phyloP scores from a whole-genome alignment of 345 rosid species.

The Moricandia arvensis region DNA sequence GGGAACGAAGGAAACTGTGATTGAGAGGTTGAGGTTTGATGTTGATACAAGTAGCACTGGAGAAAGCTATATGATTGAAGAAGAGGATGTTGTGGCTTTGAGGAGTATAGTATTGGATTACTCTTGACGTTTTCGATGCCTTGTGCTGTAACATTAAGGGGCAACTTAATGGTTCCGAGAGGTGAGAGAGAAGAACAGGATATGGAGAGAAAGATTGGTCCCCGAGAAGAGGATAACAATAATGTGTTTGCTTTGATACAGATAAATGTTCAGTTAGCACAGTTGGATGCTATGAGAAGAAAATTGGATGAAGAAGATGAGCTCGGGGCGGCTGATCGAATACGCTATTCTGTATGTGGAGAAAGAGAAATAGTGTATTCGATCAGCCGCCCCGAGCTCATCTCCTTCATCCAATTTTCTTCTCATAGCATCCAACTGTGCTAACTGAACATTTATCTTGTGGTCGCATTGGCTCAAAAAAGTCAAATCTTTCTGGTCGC shows the following conservation, averaged over 20 bases:
- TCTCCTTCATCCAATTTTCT: too few relatives aligned
- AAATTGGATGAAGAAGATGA: too few relatives aligned
- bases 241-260: too few relatives aligned
- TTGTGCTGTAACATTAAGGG: conserved; percentile 64
- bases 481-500: too few relatives aligned
- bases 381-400: too few relatives aligned
- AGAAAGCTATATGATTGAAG: conserved; percentile 44
- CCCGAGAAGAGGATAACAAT: conserved; percentile 45
- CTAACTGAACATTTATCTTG: too few relatives aligned
- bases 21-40: conserved; percentile 61
- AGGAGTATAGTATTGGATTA: conserved; percentile 54
- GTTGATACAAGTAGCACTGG: conserved; percentile 34
- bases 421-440: too few relatives aligned
- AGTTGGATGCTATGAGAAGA: too few relatives aligned
- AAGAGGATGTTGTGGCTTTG: conserved; percentile 52
- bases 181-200: conserved; percentile 25
- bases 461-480: too few relatives aligned
- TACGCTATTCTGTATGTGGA: conserved; percentile 72
- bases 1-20: conserved; percentile 40
- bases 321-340: conserved; percentile 53
- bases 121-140: conserved; percentile 65
- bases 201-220: neutral
- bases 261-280: too few relatives aligned
- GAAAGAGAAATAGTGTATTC: conserved; percentile 61
- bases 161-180: conserved; percentile 54